Conservation (phyloP, 179 eudicot genomes). For the Actinidia arguta region DNA sequence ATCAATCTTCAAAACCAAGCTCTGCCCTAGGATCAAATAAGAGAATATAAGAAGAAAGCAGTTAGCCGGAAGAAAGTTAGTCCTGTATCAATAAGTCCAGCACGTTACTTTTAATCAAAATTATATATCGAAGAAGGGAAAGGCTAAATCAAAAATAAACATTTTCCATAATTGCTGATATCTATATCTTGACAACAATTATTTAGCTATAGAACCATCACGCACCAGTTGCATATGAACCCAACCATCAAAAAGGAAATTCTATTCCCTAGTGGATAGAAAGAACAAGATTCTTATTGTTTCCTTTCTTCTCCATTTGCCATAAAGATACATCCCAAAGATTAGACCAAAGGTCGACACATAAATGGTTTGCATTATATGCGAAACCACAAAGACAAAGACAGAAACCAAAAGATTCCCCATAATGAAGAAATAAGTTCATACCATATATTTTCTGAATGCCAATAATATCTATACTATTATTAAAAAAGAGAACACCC, state of each 20-base stretch:
- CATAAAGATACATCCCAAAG: not conserved
- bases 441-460: too few relatives aligned
- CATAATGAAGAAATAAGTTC: not conserved
- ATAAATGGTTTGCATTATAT: not conserved
- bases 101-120: too few relatives aligned
- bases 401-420: not conserved
- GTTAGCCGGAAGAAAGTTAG: not conserved
- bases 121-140: too few relatives aligned
- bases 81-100: not conserved
- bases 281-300: not conserved
- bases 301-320: constrained; percentile 3
- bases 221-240: not conserved
- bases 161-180: not conserved
- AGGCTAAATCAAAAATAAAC: not conserved
- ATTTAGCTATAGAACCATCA: not conserved
- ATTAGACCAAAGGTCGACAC: too few relatives aligned
- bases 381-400: not conserved
- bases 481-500: too few relatives aligned
- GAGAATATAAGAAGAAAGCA: not conserved
- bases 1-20: constrained; percentile 11
- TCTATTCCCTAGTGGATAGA: not conserved
- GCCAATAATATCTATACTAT: too few relatives aligned
- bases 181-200: not conserved
- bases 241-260: not conserved
- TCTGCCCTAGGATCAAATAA: not conserved